Evolutionary conservation across 768 basidiomycete species (phyloP).

Genomic region (Suillus cothurnatus): DNA sequence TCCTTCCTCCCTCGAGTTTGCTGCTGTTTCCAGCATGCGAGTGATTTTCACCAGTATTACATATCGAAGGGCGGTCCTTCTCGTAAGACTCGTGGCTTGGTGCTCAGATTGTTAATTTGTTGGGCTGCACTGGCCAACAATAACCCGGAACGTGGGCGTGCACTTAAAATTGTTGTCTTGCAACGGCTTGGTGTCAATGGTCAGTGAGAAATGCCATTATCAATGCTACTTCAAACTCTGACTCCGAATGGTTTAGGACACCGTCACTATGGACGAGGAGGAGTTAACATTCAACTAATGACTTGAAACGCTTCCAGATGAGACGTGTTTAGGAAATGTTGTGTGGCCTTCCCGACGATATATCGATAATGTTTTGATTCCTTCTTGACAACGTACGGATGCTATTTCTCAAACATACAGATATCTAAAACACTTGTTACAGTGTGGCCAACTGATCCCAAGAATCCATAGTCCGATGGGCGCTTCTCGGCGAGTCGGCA

Average conservation of each 20-base stretch:
- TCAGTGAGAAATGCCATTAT: neutral
- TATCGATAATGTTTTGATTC: neutral
- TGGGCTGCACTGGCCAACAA: neutral
- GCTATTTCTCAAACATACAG: neutral
- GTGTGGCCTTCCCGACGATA: neutral
- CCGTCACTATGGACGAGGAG: neutral
- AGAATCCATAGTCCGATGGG: too few species aligned
- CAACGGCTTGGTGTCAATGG: neutral
- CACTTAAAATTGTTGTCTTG: neutral
- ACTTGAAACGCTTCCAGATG: neutral
- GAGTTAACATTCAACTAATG: neutral
- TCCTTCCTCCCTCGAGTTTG: neutral
- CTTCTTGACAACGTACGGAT: neutral
- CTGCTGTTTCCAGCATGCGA: neutral
- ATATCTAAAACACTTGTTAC: neutral
- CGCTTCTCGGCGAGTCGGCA: neutral
- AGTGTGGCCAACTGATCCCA: neutral
- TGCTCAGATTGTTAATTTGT: neutral
- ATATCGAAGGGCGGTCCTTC: neutral
- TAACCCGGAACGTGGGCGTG: neutral
- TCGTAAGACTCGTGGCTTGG: neutral
- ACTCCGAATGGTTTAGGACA: neutral
- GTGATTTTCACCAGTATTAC: neutral
- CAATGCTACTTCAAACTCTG: neutral
- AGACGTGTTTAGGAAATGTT: conserved; percentile 1